phyloP scores from a whole-genome alignment of 257 asterid species.

The Cinchona pubescens region DNA sequence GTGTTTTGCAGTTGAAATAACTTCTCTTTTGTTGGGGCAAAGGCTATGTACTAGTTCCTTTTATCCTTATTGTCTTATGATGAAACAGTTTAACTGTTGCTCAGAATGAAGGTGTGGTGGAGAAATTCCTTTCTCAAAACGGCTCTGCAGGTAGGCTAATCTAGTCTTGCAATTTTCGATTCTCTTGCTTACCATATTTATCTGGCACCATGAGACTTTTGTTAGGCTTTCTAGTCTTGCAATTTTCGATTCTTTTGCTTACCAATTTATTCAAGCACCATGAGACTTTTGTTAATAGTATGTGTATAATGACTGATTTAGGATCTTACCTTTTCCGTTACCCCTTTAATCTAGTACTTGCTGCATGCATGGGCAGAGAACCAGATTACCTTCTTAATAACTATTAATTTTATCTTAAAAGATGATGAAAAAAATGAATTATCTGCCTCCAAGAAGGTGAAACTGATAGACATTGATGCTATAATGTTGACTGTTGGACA shows the following conservation, averaged over 20 bases:
- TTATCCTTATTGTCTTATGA: constrained; percentile 13
- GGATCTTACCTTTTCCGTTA: not conserved
- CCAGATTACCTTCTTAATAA: not conserved
- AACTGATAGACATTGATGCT: not conserved
- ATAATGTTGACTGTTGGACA: not conserved
- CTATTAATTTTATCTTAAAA: not conserved
- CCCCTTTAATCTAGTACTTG: not conserved
- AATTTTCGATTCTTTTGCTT: not conserved
- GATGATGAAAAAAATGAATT: not conserved
- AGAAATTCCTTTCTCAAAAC: constrained; percentile 66
- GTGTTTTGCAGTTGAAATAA: not conserved
- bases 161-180: not conserved
- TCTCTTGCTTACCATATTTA: not conserved
- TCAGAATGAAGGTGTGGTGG: constrained; percentile 89
- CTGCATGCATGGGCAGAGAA: not conserved
- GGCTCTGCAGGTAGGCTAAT: constrained; percentile 54
- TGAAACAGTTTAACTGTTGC: constrained; percentile 67
- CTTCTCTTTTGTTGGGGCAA: constrained; percentile 4
- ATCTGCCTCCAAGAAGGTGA: not conserved
- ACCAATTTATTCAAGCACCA: not conserved
- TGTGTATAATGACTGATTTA: not conserved
- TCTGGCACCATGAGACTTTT: not conserved
- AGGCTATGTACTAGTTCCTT: constrained; percentile 1
- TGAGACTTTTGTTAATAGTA: not conserved
- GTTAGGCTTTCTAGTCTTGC: not conserved